Evolutionary conservation across 2,329 filamentous ascomycete species (phyloP).

Genomic region (Plectosphaerella sp.): DNA sequence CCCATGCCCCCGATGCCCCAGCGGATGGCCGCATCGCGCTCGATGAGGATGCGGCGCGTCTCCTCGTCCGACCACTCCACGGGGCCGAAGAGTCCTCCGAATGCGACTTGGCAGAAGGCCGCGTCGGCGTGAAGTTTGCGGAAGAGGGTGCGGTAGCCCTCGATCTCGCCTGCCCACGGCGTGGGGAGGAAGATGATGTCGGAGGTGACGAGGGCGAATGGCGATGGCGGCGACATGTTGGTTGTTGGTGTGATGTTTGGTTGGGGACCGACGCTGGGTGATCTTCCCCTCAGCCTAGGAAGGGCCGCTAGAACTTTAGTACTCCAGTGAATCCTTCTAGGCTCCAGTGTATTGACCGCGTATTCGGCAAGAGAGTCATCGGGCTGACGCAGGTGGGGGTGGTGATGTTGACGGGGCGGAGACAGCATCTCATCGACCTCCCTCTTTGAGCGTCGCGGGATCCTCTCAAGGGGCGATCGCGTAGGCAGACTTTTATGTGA

Average conservation of each 20-base stretch:
- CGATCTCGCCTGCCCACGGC: conserved; percentile 6
- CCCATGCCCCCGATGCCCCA: conserved; percentile 12
- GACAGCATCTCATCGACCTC: too few relatives aligned
- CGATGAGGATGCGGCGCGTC: conserved; percentile 2
- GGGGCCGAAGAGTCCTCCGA: conserved; percentile 7
- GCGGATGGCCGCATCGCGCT: conserved; percentile 6
- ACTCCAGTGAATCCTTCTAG: too few relatives aligned
- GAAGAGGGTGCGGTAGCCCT: conserved; percentile 8
- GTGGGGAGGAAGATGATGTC: conserved; percentile 13
- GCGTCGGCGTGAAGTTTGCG: conserved; percentile 8
- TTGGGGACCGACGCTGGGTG: too few relatives aligned
- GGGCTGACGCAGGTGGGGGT: too few relatives aligned
- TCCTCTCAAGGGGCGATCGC: too few relatives aligned
- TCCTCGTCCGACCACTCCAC: conserved; percentile 10
- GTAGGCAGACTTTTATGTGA: too few relatives aligned
- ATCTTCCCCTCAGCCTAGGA: too few relatives aligned
- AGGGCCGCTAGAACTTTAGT: too few relatives aligned
- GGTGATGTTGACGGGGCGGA: too few relatives aligned
- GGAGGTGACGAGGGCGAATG: conserved; percentile 6
- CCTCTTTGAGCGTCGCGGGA: too few relatives aligned
- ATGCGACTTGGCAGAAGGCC: conserved; percentile 10
- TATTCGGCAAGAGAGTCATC: too few relatives aligned
- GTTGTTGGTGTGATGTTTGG: neutral
- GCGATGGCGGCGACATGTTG: neutral
- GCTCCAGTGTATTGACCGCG: too few relatives aligned